Conservation (phyloP, 2,329 filamentous ascomycete genomes). For the Sphaerostilbella broomeana region DNA sequence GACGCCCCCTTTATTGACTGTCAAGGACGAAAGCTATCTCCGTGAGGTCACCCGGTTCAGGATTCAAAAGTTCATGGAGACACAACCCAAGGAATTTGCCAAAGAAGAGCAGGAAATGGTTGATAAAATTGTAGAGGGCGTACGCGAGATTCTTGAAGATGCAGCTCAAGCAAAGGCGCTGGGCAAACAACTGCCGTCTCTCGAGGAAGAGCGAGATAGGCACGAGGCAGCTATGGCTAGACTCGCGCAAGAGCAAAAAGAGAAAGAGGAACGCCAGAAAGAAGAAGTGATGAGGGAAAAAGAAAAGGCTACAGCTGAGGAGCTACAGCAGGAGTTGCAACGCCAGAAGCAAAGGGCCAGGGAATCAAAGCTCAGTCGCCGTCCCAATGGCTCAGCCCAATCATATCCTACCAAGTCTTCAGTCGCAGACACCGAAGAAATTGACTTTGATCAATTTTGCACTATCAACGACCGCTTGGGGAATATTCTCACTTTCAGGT, state of each 20-base stretch:
- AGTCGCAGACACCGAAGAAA: constrained; percentile 24
- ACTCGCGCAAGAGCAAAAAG: constrained; percentile 50
- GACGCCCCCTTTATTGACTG: constrained; percentile 63
- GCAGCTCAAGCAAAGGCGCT: constrained; percentile 71
- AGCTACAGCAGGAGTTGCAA: constrained; percentile 66
- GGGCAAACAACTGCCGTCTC: constrained; percentile 70
- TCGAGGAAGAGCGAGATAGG: constrained; percentile 81
- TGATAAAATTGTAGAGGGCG: constrained; percentile 59
- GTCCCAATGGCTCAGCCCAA: constrained; percentile 31
- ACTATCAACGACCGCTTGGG: constrained; percentile 56
- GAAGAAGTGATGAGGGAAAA: constrained; percentile 58
- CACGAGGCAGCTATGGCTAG: constrained; percentile 68
- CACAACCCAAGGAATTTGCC: constrained; percentile 48
- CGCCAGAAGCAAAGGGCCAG: constrained; percentile 59
- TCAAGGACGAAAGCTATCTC: constrained; percentile 59
- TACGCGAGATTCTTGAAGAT: constrained; percentile 75
- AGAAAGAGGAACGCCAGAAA: constrained; percentile 46
- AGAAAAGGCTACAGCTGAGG: constrained; percentile 60
- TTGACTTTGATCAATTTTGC: constrained; percentile 64
- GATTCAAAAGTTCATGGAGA: constrained; percentile 58
- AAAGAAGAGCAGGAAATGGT: constrained; percentile 52
- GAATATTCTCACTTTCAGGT: constrained; percentile 60
- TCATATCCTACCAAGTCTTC: constrained; percentile 23
- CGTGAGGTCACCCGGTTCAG: constrained; percentile 65
- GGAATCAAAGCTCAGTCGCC: constrained; percentile 57